Evolutionary conservation across 169 alveolate genomes (phyloP).

Genomic region (Cryptosporidium sp.): DNA sequence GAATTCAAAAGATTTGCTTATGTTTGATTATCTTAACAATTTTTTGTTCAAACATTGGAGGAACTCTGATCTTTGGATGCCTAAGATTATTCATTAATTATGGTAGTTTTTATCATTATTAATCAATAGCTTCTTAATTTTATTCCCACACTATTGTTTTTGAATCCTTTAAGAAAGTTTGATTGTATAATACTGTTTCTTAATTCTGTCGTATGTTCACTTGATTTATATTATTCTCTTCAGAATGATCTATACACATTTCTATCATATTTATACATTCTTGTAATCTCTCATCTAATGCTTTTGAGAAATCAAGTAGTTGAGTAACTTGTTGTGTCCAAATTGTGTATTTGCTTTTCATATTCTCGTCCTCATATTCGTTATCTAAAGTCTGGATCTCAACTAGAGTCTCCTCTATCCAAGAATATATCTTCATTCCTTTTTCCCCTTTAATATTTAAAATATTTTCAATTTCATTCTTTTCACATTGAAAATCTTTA

Average conservation of each 20-base stretch:
- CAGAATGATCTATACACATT: slow-evolving; percentile 1
- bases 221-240: background rate
- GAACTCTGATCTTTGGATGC: background rate
- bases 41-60: background rate
- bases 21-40: background rate
- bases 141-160: background rate
- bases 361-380: background rate
- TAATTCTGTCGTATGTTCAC: background rate
- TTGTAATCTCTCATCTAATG: slow-evolving; percentile 17
- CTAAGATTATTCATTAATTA: background rate
- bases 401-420: slow-evolving; percentile 14
- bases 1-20: background rate
- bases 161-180: background rate
- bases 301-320: slow-evolving; percentile 5
- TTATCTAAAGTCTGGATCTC: slow-evolving; percentile 1
- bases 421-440: slow-evolving; percentile 1
- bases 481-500: slow-evolving; percentile 4
- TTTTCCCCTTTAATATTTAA: slow-evolving; percentile 4
- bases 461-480: background rate
- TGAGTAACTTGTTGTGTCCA: slow-evolving; percentile 31
- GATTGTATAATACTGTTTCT: background rate
- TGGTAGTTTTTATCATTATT: background rate
- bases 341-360: background rate
- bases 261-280: slow-evolving; percentile 4
- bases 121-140: slow-evolving; percentile 14